These are phyloP conservation scores for Apophysomyces variabilis DNA, from an alignment of 371 early-diverging fungal species.

Conservation along the genomic window DNA sequence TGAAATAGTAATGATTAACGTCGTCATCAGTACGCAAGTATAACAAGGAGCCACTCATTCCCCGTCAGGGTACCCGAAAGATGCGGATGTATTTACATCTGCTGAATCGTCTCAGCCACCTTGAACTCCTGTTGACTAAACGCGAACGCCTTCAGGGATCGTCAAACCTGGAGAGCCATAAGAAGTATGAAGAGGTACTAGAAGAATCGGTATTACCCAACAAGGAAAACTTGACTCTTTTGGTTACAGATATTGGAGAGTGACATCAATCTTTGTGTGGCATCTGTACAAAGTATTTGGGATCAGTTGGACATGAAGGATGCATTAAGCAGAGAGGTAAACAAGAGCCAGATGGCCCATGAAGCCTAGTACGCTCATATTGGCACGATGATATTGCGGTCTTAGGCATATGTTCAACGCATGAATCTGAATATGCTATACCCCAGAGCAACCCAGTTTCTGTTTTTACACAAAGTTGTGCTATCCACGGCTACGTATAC, in stretches of 20 bases:
- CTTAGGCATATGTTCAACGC: conserved; percentile 10
- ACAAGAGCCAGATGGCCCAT: not conserved
- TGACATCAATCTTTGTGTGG: conserved; percentile 4
- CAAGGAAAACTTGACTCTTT: not conserved
- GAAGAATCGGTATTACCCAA: not conserved
- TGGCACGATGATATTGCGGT: not conserved
- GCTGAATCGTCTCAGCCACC: conserved; percentile 17
- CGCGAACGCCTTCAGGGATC: not conserved
- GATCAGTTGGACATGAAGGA: conserved; percentile 1
- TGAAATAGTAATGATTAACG: not conserved
- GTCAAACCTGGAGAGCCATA: not conserved
- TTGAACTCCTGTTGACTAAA: conserved; percentile 23
- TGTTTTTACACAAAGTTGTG: conserved; percentile 6
- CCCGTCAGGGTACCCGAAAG: conserved; percentile 21
- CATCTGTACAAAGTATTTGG: not conserved
- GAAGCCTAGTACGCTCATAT: not conserved
- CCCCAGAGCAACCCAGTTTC: conserved; percentile 15
- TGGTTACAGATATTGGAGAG: not conserved
- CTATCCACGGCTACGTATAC: not conserved
- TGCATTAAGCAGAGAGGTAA: conserved; percentile 5
- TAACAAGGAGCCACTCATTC: conserved; percentile 26
- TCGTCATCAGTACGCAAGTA: conserved; percentile 17
- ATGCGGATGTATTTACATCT: conserved; percentile 21
- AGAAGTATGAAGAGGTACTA: not conserved
- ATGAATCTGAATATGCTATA: conserved; percentile 15